Percentiles rank a stretch among this genome's conserved stretches.
Conservation (phyloP, 805 yeast genomes). For the Wickerhamomyces ciferrii region DNA sequence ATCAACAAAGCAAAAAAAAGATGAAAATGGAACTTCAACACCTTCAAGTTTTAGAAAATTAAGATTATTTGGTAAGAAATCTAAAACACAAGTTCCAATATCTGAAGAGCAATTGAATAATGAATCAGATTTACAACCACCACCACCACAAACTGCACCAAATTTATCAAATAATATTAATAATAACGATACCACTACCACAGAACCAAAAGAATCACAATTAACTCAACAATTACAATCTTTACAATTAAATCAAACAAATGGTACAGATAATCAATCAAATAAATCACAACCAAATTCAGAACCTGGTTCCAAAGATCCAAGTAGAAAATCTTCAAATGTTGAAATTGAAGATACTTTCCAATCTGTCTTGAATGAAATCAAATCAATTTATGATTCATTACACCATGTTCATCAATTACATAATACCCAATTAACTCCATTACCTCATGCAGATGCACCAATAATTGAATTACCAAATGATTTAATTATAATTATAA, state of each 20-base stretch:
- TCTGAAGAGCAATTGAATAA: too few relatives aligned
- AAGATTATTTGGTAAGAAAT: neutral
- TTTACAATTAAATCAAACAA: neutral
- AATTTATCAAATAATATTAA: neutral
- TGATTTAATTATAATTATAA: slow-evolving; percentile 31
- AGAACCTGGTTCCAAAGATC: neutral
- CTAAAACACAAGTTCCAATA: neutral
- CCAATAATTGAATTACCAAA: slow-evolving; percentile 28
- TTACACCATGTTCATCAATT: neutral
- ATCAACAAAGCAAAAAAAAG: neutral
- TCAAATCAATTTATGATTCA: neutral
- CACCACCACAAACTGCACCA: neutral
- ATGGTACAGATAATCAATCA: neutral
- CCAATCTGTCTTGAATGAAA: neutral
- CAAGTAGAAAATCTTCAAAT: slow-evolving; percentile 1
- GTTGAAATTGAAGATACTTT: neutral
- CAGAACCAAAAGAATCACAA: neutral
- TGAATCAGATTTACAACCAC: neutral
- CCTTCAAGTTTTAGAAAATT: neutral
- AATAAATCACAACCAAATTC: neutral
- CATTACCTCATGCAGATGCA: slow-evolving; percentile 23
- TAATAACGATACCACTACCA: too few relatives aligned
- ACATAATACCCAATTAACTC: slow-evolving; percentile 1
- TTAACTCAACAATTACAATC: too few relatives aligned
- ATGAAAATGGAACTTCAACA: neutral